Percentiles rank a stretch among this genome's conserved stretches.
Conservation (phyloP, 208 protist genomes). For the Blechomonas ayalai region DNA sequence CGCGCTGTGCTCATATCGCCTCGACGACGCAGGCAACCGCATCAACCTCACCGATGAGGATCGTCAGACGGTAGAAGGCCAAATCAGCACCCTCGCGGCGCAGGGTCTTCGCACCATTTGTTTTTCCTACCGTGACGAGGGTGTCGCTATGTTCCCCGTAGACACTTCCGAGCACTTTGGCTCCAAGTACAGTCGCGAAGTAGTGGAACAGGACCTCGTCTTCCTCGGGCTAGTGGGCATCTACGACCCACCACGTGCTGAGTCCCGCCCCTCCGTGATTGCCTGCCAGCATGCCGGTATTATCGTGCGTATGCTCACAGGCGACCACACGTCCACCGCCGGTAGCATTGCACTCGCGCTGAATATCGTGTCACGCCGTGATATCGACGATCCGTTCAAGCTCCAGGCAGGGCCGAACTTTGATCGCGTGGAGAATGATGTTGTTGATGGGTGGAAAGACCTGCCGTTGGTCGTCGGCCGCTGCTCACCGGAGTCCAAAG, state of each 20-base stretch:
- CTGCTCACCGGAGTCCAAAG: conserved; percentile 87
- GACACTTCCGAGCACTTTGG: conserved; percentile 32
- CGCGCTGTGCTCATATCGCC: conserved; percentile 51
- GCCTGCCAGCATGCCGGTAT: conserved; percentile 88
- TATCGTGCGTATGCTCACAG: conserved; percentile 87
- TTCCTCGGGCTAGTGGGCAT: conserved; percentile 90
- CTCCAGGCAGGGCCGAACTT: conserved; percentile 78
- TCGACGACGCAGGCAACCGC: conserved; percentile 27
- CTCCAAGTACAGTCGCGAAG: conserved; percentile 42
- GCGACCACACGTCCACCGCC: conserved; percentile 85
- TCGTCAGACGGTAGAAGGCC: conserved; percentile 22
- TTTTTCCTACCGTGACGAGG: conserved; percentile 45
- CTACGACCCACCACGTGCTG: conserved; percentile 86
- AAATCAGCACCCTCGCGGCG: conserved; percentile 58
- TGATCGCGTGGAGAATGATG: conserved; percentile 58
- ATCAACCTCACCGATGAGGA: conserved; percentile 30
- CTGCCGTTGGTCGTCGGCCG: conserved; percentile 82
- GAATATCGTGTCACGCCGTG: conserved; percentile 69
- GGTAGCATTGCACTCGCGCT: conserved; percentile 82
- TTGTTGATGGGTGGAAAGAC: conserved; percentile 63
- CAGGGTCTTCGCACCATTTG: conserved; percentile 60
- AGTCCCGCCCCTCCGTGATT: conserved; percentile 74
- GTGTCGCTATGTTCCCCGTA: conserved; percentile 18
- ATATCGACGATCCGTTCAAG: conserved; percentile 52
- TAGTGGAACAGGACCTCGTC: conserved; percentile 76